Evolutionary conservation across 2,329 filamentous ascomycete genomes (phyloP).

Genomic region (Dactylonectria macrodidyma): DNA sequence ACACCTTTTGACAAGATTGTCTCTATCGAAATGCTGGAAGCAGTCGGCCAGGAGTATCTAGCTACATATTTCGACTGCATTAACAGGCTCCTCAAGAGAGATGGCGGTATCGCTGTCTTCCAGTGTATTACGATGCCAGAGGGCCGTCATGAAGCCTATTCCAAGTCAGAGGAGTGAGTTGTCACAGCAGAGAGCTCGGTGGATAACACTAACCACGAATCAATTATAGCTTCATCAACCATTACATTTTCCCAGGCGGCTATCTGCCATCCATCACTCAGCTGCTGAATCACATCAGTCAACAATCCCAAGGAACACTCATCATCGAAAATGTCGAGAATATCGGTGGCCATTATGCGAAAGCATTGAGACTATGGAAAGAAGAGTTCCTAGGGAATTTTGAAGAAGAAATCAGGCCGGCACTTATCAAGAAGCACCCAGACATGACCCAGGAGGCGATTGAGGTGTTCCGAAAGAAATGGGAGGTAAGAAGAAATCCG

Average conservation of each 20-base stretch:
- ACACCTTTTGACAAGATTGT: constrained; percentile 78
- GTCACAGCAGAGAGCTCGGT: neutral
- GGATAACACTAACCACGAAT: neutral
- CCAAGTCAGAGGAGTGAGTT: constrained; percentile 73
- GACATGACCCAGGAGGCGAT: constrained; percentile 73
- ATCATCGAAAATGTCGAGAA: constrained; percentile 79
- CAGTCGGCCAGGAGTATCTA: constrained; percentile 78
- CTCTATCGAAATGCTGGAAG: constrained; percentile 85
- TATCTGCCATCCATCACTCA: constrained; percentile 74
- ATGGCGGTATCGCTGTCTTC: constrained; percentile 78
- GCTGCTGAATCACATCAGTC: constrained; percentile 71
- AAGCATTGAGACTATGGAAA: constrained; percentile 77
- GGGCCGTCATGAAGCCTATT: constrained; percentile 75
- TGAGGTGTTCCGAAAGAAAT: constrained; percentile 79
- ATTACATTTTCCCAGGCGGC: constrained; percentile 86
- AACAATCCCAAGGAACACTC: constrained; percentile 72
- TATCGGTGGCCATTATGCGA: constrained; percentile 82
- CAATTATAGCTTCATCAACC: constrained; percentile 73
- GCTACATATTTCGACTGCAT: constrained; percentile 78
- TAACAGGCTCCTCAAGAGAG: constrained; percentile 74
- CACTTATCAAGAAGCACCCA: constrained; percentile 70
- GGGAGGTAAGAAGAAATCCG: constrained; percentile 67
- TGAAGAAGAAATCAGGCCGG: constrained; percentile 70
- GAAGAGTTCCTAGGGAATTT: constrained; percentile 77
- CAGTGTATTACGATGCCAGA: constrained; percentile 86